Percentiles rank a stretch among this genome's conserved stretches.
These are phyloP conservation scores for Globisporangium nodosum DNA, from an alignment of 352 stramenopile species.

Conservation along the genomic window DNA sequence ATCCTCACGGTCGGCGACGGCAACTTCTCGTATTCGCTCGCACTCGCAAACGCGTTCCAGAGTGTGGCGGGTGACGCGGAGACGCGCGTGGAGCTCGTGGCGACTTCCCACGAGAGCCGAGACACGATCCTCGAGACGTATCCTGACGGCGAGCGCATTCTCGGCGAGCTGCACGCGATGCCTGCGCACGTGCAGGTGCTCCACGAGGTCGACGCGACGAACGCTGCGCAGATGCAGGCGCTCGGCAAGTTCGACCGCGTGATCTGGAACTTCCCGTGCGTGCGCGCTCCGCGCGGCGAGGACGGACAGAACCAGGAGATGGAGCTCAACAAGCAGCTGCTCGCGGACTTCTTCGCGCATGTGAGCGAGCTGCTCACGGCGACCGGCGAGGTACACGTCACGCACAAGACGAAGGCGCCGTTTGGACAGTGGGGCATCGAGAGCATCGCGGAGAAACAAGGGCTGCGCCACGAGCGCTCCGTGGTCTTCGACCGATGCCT, in stretches of 20 bases:
- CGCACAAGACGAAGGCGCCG: conserved; percentile 94
- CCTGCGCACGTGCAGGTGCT: conserved; percentile 49
- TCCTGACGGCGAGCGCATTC: conserved; percentile 77
- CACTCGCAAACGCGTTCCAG: conserved; percentile 65
- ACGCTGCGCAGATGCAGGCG: conserved; percentile 63
- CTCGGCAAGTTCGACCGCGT: conserved; percentile 87
- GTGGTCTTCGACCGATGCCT: conserved; percentile 92
- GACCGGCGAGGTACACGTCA: conserved; percentile 90
- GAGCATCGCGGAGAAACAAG: conserved; percentile 43
- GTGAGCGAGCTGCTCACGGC: conserved; percentile 37
- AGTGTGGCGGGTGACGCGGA: conserved; percentile 1
- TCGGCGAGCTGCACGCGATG: conserved; percentile 60
- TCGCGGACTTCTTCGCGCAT: conserved; percentile 87
- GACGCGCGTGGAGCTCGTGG: conserved; percentile 51
- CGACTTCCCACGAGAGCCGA: conserved; percentile 91
- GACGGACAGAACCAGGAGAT: conserved; percentile 97
- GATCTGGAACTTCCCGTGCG: conserved; percentile 96
- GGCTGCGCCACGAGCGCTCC: conserved; percentile 53
- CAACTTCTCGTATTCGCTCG: conserved; percentile 95
- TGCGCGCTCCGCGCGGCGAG: conserved; percentile 82
- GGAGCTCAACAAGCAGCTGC: conserved; percentile 92
- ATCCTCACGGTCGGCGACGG: conserved; percentile 94
- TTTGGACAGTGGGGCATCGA: conserved; percentile 87
- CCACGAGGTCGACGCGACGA: conserved; percentile 91
- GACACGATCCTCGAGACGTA: conserved; percentile 89